Percentiles rank a stretch among this genome's conserved stretches.
Evolutionary conservation across 805 yeast species (phyloP).

Genomic region (Nakazawaea ambrosiae): DNA sequence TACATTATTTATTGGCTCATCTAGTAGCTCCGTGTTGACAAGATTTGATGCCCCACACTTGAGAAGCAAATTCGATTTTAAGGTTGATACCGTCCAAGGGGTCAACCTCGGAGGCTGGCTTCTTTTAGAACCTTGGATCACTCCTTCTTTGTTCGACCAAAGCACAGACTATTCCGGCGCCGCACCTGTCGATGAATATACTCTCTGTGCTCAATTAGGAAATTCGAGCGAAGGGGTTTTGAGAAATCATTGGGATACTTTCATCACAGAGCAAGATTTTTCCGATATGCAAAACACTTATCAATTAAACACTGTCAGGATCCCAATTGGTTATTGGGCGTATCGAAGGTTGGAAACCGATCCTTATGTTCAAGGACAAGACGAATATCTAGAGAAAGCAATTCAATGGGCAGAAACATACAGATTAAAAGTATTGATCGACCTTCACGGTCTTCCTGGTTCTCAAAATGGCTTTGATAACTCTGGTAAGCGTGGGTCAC

Average conservation of each 20-base stretch:
- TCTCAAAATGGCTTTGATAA: constrained; percentile 86
- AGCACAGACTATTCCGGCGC: constrained; percentile 28
- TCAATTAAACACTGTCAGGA: constrained; percentile 62
- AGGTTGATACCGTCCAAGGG: constrained; percentile 25
- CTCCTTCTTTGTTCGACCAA: constrained; percentile 51
- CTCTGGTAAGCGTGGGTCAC: constrained; percentile 52
- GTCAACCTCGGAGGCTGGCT: constrained; percentile 72
- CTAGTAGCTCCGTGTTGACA: background rate
- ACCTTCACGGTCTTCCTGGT: constrained; percentile 77
- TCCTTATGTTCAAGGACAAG: constrained; percentile 63
- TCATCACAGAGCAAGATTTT: constrained; percentile 55
- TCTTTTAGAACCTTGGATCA: constrained; percentile 63
- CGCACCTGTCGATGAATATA: constrained; percentile 63
- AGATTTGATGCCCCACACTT: background rate
- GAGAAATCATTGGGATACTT: constrained; percentile 47
- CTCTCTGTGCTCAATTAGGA: constrained; percentile 43
- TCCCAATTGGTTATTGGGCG: constrained; percentile 83
- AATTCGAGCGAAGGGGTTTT: constrained; percentile 29
- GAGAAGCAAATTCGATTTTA: constrained; percentile 1
- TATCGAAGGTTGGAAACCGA: constrained; percentile 42
- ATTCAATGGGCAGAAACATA: constrained; percentile 61
- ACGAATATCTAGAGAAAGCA: constrained; percentile 54
- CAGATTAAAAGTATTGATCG: constrained; percentile 63
- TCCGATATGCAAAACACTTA: constrained; percentile 32
- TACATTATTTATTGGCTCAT: too few species aligned